These are phyloP conservation scores for Sugiyamaella qingdaonensis DNA, from an alignment of 805 yeast species.

Conservation along the genomic window DNA sequence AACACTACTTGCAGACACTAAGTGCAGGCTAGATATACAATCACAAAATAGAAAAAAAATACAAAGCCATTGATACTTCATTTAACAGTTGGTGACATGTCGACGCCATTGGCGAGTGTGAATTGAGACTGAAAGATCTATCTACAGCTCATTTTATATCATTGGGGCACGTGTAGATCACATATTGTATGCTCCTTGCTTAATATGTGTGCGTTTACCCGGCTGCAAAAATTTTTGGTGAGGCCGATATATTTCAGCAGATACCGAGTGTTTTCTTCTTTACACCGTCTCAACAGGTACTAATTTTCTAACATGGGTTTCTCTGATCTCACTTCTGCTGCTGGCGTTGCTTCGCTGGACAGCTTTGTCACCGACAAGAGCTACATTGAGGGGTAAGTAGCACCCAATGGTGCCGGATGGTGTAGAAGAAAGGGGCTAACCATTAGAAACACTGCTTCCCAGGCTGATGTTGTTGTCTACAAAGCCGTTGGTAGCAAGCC, in stretches of 20 bases:
- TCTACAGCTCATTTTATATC: too few species aligned
- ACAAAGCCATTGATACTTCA: too few species aligned
- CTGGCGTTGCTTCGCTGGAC: constrained; percentile 68
- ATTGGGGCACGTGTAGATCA: too few species aligned
- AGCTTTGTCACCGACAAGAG: constrained; percentile 86
- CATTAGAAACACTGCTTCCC: constrained; percentile 52
- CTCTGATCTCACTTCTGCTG: constrained; percentile 41
- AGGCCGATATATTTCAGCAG: neutral
- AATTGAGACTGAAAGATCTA: too few species aligned
- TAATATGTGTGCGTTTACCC: neutral
- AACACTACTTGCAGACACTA: too few species aligned
- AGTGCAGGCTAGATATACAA: too few species aligned
- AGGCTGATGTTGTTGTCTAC: constrained; percentile 93
- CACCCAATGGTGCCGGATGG: neutral
- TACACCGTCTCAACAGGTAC: neutral
- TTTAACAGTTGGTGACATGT: too few species aligned
- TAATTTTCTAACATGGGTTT: constrained; percentile 34
- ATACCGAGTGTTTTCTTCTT: neutral
- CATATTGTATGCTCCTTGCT: too few species aligned
- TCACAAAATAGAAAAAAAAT: too few species aligned
- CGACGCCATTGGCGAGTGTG: too few species aligned
- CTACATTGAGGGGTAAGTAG: constrained; percentile 90
- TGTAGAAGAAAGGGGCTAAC: neutral
- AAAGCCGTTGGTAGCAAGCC: constrained; percentile 62
- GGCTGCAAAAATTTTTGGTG: neutral